A percentile compares a stretch with the other conserved stretches of the same genome.
phyloP scores from a whole-genome alignment of 164 flowering plant genomes.

The Protea cynaroides region DNA sequence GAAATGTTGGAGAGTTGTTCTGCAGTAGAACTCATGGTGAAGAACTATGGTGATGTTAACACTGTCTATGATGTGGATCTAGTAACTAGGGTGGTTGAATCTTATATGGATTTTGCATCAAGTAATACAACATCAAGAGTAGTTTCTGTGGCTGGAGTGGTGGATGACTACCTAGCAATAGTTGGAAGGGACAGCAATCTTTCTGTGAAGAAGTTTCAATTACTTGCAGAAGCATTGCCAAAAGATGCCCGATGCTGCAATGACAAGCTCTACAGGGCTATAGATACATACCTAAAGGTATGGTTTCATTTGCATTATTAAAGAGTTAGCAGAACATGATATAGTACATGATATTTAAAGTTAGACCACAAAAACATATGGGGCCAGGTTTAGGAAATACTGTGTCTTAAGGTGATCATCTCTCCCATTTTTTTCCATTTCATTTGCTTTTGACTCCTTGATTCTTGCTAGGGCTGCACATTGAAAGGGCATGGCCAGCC shows the following conservation, averaged over 20 bases:
- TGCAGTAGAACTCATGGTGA: conserved; percentile 32
- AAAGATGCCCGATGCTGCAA: conserved; percentile 28
- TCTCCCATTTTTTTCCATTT: too few species aligned
- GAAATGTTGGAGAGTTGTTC: conserved; percentile 26
- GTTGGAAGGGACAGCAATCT: conserved; percentile 33
- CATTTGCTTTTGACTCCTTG: too few species aligned
- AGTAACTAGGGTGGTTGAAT: conserved; percentile 24
- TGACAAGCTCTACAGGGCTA: conserved; percentile 46
- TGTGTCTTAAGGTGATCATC: too few species aligned
- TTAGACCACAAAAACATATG: background rate
- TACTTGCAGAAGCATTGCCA: conserved; percentile 43
- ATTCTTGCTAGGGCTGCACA: too few species aligned
- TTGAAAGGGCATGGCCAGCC: too few species aligned
- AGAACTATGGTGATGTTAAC: conserved; percentile 18
- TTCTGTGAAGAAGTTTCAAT: conserved; percentile 19
- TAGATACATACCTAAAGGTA: conserved; percentile 61
- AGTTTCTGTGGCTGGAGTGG: conserved; percentile 25
- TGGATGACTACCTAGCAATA: conserved; percentile 34
- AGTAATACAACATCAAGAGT: conserved; percentile 15
- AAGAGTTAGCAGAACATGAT: too few species aligned
- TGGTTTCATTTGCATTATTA: background rate
- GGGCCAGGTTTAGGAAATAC: background rate
- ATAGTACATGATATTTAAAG: too few species aligned
- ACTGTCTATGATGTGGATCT: conserved; percentile 26
- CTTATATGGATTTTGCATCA: conserved; percentile 18